Evolutionary conservation across 306 rosid genomes (phyloP).

Genomic region (Pyrus bretschneideri): DNA sequence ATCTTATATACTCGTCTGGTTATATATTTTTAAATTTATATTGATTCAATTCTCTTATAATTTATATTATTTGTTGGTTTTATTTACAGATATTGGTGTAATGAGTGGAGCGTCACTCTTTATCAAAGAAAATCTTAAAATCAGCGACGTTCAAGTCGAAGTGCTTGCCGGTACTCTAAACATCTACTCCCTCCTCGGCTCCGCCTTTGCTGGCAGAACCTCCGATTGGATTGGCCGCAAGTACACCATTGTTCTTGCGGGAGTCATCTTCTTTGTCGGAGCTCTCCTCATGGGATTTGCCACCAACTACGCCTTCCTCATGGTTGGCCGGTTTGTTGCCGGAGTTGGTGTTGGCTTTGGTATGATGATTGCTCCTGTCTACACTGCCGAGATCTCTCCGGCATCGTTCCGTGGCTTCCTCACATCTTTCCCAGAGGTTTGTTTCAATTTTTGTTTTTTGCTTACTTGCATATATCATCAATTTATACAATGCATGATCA

Average conservation of each 20-base stretch:
- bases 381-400: constrained; percentile 47
- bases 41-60: not conserved
- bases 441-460: not conserved
- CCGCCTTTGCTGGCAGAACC: constrained; percentile 42
- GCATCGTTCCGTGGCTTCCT: constrained; percentile 23
- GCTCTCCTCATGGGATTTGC: constrained; percentile 46
- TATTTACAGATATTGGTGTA: constrained; percentile 45
- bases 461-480: not conserved
- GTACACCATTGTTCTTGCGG: constrained; percentile 38
- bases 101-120: constrained; percentile 53
- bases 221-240: constrained; percentile 52
- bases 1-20: not conserved
- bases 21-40: too few relatives aligned
- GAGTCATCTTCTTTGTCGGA: constrained; percentile 33
- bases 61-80: not conserved
- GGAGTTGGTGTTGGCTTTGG: constrained; percentile 47
- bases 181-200: constrained; percentile 40
- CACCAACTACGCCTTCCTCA: constrained; percentile 35
- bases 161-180: constrained; percentile 38
- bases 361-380: constrained; percentile 44
- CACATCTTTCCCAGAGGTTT: not conserved
- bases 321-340: constrained; percentile 41
- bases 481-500: not conserved
- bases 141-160: constrained; percentile 37
- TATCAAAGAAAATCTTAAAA: constrained; percentile 39